Evolutionary conservation across 805 yeast species (phyloP).

Genomic region (Metschnikowia gruessii): DNA sequence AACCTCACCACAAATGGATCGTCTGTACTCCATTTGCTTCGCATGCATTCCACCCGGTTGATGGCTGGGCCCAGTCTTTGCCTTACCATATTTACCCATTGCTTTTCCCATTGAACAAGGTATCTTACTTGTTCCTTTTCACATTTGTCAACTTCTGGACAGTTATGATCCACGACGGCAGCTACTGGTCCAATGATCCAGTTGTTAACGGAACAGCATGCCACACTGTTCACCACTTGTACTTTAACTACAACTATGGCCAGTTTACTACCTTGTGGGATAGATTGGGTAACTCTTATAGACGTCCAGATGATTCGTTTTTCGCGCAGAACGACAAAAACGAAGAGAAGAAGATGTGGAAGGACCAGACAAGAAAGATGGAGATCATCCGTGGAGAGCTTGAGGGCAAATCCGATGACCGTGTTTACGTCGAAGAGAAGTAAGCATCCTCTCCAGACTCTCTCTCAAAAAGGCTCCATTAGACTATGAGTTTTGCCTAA

Average conservation of each 20-base stretch:
- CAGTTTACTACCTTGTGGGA: slow-evolving; percentile 99
- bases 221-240: slow-evolving; percentile 94
- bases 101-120: slow-evolving; percentile 87
- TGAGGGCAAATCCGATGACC: slow-evolving; percentile 74
- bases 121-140: slow-evolving; percentile 76
- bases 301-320: slow-evolving; percentile 85
- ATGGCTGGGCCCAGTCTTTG: slow-evolving; percentile 88
- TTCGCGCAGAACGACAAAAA: slow-evolving; percentile 56
- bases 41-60: slow-evolving; percentile 98
- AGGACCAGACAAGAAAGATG: slow-evolving; percentile 66
- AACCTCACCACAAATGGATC: slow-evolving; percentile 99
- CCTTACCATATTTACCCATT: slow-evolving; percentile 94
- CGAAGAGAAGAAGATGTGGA: slow-evolving; percentile 62
- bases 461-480: no score
- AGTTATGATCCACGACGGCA: slow-evolving; percentile 98
- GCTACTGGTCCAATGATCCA: slow-evolving; percentile 89
- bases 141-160: slow-evolving; percentile 97
- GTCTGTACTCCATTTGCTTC: slow-evolving; percentile 98
- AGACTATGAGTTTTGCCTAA: neutral
- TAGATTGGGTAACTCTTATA: slow-evolving; percentile 88
- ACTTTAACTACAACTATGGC: slow-evolving; percentile 97
- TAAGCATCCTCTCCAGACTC: neutral
- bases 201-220: slow-evolving; percentile 97
- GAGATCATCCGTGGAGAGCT: slow-evolving; percentile 74
- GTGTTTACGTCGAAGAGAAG: slow-evolving; percentile 57